Base-by-base conservation (phyloP, 352 stramenopile species). In the Blastocystis sp. region DNA sequence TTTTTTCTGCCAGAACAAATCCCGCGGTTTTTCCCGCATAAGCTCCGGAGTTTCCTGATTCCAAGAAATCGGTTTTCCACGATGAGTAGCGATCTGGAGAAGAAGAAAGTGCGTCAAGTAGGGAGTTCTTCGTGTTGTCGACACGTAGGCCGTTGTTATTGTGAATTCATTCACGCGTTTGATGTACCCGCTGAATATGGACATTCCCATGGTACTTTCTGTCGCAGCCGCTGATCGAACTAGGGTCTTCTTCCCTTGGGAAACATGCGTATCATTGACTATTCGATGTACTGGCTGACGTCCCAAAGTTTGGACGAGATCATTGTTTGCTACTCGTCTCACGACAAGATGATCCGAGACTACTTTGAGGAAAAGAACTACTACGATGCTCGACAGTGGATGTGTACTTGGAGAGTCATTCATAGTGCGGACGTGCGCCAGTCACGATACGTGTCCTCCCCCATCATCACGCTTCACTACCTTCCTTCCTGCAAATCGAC, bases 211-310 rank as follows among this genome's bases (percentile, higher is more conserved):
- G 1, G 69, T 81, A 81, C 24, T 18, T 24, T 46, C n/a, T 21
- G 27, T 49, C 0, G 4, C 11, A 4, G n/a, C 3, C 21, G 29
- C 11, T 34, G 44, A 42, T 38, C n/a, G 14, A 14, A 48, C 27
- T 81, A 81, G 69, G 29, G 69, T 49, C 63, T 81, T 27, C 69
- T 81, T 81, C 69, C 69, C n/a, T 64, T 81, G 53, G 69, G n/a
- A 8, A 81, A 81, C 40, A 61, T 61, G 44, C 24, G 21, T 16
- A 51, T 81, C 21, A 63, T 81, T 48, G 69, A 81, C 27, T 81
- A 81, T 38, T 64, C 69, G 16, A 40, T 81, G n/a, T 81, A 81
- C 34, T 81, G 69, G 69, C 21, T 81, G n/a, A 51, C 69, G 0
- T 61, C 69, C 29, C 69, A 81, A 29, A 59, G 53, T 63, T 21